These are phyloP conservation scores for Claviceps africana DNA, from an alignment of 2,329 filamentous ascomycete species.

Conservation along the genomic window DNA sequence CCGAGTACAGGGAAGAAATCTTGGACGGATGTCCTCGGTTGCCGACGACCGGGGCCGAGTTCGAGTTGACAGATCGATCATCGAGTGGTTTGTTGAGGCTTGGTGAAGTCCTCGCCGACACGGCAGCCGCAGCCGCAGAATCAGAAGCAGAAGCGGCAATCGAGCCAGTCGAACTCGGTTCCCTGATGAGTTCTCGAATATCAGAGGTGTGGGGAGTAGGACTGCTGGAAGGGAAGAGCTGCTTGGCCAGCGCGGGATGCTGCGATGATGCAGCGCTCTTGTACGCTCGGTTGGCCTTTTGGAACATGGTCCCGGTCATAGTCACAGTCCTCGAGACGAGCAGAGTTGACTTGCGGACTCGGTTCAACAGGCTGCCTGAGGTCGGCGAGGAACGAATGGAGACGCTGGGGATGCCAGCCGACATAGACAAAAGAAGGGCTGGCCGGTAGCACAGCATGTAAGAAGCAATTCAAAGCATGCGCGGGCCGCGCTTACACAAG, in stretches of 20 bases:
- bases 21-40: conserved; percentile 3
- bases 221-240: conserved; percentile 44
- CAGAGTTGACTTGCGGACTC: conserved; percentile 13
- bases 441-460: background rate
- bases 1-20: conserved; percentile 23
- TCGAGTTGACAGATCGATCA: conserved; percentile 21
- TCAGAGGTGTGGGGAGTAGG: conserved; percentile 29
- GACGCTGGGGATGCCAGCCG: conserved; percentile 17
- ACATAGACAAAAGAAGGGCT: conserved; percentile 19
- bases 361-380: conserved; percentile 13
- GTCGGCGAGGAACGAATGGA: conserved; percentile 24
- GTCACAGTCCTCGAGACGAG: conserved; percentile 4
- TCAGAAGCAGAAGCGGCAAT: conserved; percentile 9
- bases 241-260: conserved; percentile 29
- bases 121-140: conserved; percentile 12
- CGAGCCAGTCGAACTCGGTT: conserved; percentile 22
- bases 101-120: conserved; percentile 25
- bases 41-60: conserved; percentile 15
- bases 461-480: background rate
- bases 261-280: conserved; percentile 19
- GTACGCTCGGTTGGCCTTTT: conserved; percentile 6
- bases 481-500: background rate
- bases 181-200: conserved; percentile 38
- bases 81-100: conserved; percentile 14
- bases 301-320: conserved; percentile 7